Base-by-base conservation (phyloP, 495 filamentous ascomycete species). In the Choiromyces venosus region DNA sequence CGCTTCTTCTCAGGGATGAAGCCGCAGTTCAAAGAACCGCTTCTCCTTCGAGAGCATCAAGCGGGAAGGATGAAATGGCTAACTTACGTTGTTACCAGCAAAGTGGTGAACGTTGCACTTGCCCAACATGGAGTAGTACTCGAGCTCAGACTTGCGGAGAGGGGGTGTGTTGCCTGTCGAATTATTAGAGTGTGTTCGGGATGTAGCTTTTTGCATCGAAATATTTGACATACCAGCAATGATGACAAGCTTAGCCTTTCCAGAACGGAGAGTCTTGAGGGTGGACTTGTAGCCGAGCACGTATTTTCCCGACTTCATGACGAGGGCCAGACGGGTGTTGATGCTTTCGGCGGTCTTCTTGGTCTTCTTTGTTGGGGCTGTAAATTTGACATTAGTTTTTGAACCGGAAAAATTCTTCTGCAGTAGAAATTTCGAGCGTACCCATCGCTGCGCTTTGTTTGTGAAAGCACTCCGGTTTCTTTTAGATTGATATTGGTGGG, bases 81-180 rank as follows among this genome's bases (percentile, higher is more conserved):
- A 81, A 87, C 94, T 91, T 89, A 97, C 93, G 89, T 97, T 97
- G 89, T 95, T 96, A 72, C 94, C 95, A 76, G 87, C 88, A 86
- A 97, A 97, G 87, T 98, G 94, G 87, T 97, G 93, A 81, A 97
- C 93, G 66, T 91, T 89, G 80, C 91, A 92, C 88, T 98, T 97
- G 81, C 90, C 89, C 74, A 97, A 86, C 93, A 96, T 96, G 82
- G 91, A 89, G 86, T 94, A 94, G 84, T 89, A 91, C 85, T 97
- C 94, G 75, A 97, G 89, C 88, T 97, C 94, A 79, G 87, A 90
- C 90, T 97, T 97, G 83, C 93, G 88, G 71, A 99, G 90, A 81
- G 95, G 94, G 81, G 95, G 95, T 74, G 93, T 96, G 88, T 99
- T 97, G 44, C 78, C 78, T 80, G 33, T 67, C 29, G 19, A 36